phyloP scores from a whole-genome alignment of 495 filamentous ascomycete genomes.

The Penicillium mononematosum region DNA sequence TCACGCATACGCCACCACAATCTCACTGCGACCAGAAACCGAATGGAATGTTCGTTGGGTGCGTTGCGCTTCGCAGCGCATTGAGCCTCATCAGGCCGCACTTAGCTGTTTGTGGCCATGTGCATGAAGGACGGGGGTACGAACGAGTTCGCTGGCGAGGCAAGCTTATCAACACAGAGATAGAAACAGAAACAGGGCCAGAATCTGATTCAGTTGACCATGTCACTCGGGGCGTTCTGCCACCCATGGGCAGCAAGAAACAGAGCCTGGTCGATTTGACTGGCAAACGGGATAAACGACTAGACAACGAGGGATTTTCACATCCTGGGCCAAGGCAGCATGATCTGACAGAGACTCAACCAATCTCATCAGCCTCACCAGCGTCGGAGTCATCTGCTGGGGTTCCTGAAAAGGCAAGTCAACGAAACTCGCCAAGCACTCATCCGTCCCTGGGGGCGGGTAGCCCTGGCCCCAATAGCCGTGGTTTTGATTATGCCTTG shows the following conservation, averaged over 20 bases:
- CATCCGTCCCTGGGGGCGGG: conserved; percentile 11
- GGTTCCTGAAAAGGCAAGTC: conserved; percentile 8
- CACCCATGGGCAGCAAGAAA: conserved; percentile 51
- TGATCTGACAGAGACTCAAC: conserved; percentile 3
- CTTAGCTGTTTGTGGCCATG: conserved; percentile 51
- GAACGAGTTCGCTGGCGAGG: conserved; percentile 41
- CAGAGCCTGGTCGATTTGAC: conserved; percentile 58
- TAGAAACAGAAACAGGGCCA: background rate
- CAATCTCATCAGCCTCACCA: conserved; percentile 14
- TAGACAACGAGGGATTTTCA: conserved; percentile 42
- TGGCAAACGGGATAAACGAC: conserved; percentile 39
- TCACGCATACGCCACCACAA: conserved; percentile 52
- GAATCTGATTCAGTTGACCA: conserved; percentile 8
- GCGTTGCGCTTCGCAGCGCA: conserved; percentile 36
- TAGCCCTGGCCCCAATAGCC: conserved; percentile 8
- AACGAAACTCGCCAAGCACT: background rate
- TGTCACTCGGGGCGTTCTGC: conserved; percentile 23
- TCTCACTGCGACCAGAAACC: conserved; percentile 44
- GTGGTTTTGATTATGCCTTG: conserved; percentile 24
- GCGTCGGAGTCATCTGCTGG: conserved; percentile 15
- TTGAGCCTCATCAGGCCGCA: conserved; percentile 43
- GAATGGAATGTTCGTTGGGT: conserved; percentile 37
- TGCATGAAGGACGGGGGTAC: conserved; percentile 50
- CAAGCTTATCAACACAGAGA: conserved; percentile 7
- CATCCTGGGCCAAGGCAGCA: background rate